Percentiles rank a stretch among this genome's conserved stretches.
Evolutionary conservation across 345 rosid genomes (phyloP).

Genomic region (Melaleuca alternifolia): DNA sequence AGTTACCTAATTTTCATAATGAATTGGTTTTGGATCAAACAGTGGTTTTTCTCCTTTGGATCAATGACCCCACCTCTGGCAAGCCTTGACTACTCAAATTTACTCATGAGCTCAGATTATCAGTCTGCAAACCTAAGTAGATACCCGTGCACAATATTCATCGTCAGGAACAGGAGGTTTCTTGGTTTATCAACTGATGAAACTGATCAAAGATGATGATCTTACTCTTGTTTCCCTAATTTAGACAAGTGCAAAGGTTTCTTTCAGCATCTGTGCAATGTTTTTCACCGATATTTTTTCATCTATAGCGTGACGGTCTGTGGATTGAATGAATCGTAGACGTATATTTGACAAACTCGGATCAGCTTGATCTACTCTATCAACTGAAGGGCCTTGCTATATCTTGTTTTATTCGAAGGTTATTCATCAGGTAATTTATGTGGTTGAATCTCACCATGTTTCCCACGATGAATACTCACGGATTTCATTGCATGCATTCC

Average conservation of each 20-base stretch:
- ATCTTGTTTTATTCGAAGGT: not conserved
- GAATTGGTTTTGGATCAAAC: not conserved
- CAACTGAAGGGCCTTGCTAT: not conserved
- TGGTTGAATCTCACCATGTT: not conserved
- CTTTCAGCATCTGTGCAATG: not conserved
- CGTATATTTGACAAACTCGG: not conserved
- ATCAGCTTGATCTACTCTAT: not conserved
- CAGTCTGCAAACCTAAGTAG: not conserved
- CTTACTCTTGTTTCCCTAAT: not conserved
- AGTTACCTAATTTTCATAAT: not conserved
- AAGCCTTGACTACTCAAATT: not conserved
- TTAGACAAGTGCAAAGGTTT: not conserved
- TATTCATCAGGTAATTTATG: not conserved
- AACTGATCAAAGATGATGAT: not conserved
- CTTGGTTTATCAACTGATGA: not conserved
- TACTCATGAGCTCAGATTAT: not conserved
- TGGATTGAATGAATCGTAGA: not conserved
- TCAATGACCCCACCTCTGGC: not conserved
- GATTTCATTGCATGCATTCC: not conserved
- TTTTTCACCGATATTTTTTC: not conserved
- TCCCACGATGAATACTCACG: not conserved
- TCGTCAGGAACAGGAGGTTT: not conserved
- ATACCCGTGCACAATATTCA: not conserved
- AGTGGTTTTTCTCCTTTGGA: not conserved
- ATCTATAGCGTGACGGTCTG: not conserved